These are phyloP conservation scores for Leucocoprinus leucothites DNA, from an alignment of 768 basidiomycete genomes.

Conservation along the genomic window DNA sequence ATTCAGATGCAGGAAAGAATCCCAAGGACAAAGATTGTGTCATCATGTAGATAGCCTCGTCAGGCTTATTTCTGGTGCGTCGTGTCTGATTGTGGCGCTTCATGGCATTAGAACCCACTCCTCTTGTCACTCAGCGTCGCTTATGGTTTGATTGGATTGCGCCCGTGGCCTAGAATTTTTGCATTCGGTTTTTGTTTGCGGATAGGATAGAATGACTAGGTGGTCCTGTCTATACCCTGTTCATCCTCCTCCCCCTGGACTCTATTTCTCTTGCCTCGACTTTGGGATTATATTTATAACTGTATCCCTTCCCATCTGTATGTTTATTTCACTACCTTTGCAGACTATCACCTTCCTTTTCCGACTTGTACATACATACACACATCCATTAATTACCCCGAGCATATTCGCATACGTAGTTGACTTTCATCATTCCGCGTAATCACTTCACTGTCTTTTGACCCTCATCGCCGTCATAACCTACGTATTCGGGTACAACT, in stretches of 20 bases:
- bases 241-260: too few species aligned
- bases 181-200: neutral
- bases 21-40: constrained; percentile 72
- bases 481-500: neutral
- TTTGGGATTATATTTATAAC: constrained; percentile 9
- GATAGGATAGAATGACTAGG: neutral
- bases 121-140: too few species aligned
- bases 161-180: too few species aligned
- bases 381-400: neutral
- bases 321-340: constrained; percentile 7
- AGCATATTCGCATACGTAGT: neutral
- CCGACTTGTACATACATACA: too few species aligned
- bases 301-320: neutral
- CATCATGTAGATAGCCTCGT: constrained; percentile 59
- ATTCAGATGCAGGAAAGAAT: constrained; percentile 20
- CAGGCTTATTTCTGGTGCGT: neutral
- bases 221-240: constrained; percentile 1
- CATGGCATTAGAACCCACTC: too few species aligned
- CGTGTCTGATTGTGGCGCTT: neutral
- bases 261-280: constrained; percentile 3
- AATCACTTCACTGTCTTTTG: neutral
- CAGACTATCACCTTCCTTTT: constrained; percentile 1
- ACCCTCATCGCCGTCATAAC: neutral
- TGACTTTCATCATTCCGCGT: neutral
- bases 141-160: too few species aligned